Base-by-base conservation (phyloP, 345 rosid genomes). In the Linum trigynum region DNA sequence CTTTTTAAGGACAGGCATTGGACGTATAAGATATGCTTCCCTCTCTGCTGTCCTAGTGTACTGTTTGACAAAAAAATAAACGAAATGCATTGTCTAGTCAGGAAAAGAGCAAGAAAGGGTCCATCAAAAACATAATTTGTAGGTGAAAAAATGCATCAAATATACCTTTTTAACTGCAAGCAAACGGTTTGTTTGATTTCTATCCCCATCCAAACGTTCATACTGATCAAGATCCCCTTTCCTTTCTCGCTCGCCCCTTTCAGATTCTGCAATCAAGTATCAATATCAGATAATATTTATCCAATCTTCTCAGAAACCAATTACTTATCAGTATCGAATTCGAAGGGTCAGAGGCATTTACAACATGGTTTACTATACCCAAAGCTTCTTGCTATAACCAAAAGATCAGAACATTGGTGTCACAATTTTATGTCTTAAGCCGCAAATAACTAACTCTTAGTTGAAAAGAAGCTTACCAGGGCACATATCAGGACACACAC, bases 181-280 rank as follows among this genome's bases (percentile, higher is more conserved):
- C 77, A 65, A 81, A 68, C 83, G 77, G 67, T 79, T 86, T 37
- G 97, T 88, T 75, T 94, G 97, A 75, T 94, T 85, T 81, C 97
- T 82, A 81, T 84, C 96, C 60, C 97, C 97, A 81, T 85, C 96
- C 74, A 94, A 67, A 14, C 96, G 96, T 73, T 94, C 99, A 73
- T 84, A 86, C 71, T 77, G 96, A 69, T 94, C 97, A 69, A 94
- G 92, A 77, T 94, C 99, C 71, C 97, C 97, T 82, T 94, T 90
- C 77, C 97, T 85, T 82, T 86, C 99, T 72, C 99, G 81, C 71
- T 94, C 96, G 39, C 74, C 92, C 71, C 97, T 85, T 76, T 94
- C 97, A 1, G 91, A 81, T 83, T 80, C 97, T 90, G 89, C 56
- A 80, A 77, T 62, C 16, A 40, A 65, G 39, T 67, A 62, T 55